Percentiles rank a stretch among this genome's conserved stretches.
Evolutionary conservation across 345 rosid species (phyloP).

Genomic region (Aethionema arabicum): DNA sequence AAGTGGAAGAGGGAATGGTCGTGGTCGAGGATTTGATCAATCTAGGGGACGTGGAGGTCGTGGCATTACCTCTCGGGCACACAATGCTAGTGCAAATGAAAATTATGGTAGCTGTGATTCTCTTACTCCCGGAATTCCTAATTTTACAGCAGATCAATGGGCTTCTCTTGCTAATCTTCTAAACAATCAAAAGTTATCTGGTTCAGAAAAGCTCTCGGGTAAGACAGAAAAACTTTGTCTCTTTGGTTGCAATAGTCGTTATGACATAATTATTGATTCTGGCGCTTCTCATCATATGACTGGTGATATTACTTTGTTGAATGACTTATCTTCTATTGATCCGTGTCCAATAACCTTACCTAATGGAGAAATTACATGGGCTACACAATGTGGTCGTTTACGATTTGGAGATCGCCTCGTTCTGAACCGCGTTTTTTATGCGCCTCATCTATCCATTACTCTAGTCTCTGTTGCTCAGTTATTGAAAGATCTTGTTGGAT

Average conservation of each 20-base stretch:
- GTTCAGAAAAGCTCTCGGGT: neutral
- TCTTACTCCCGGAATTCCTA: no score
- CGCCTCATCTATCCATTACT: neutral
- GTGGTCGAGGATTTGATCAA: neutral
- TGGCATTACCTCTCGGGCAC: no score
- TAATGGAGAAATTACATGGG: neutral
- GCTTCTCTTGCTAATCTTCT: neutral
- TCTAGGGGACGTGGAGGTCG: neutral
- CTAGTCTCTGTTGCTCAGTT: no score
- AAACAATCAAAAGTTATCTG: neutral
- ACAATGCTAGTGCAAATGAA: no score
- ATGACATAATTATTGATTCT: neutral
- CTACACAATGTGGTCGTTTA: neutral
- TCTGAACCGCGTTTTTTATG: neutral
- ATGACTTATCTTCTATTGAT: rapidly evolving
- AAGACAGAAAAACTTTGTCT: neutral
- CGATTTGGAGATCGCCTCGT: neutral
- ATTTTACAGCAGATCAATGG: neutral
- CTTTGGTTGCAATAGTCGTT: neutral
- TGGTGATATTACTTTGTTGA: neutral
- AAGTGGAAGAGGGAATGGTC: neutral
- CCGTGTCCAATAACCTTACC: neutral
- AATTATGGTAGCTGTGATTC: no score
- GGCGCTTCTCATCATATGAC: neutral
- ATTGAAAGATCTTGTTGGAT: no score